Conservation (phyloP, 2,329 filamentous ascomycete genomes). For the Penicillium sp. region DNA sequence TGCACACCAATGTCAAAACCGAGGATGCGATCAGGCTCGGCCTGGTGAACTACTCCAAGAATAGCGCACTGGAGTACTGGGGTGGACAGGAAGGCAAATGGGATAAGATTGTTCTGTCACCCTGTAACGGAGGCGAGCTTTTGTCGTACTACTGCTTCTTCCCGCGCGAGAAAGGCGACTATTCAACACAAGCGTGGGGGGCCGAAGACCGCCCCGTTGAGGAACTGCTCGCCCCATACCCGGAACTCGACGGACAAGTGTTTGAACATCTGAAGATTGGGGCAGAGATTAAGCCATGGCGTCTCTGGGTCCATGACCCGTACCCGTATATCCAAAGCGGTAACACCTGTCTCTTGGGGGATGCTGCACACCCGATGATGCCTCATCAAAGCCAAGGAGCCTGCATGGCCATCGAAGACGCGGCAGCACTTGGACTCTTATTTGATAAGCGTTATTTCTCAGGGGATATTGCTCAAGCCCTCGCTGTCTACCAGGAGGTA, state of each 20-base stretch:
- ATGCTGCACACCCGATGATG: conserved; percentile 69
- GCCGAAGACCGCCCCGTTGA: conserved; percentile 53
- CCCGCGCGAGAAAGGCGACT: conserved; percentile 60
- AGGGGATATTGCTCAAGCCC: conserved; percentile 50
- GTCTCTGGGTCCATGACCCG: conserved; percentile 64
- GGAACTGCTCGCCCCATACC: conserved; percentile 62
- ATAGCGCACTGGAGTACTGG: conserved; percentile 68
- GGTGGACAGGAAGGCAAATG: conserved; percentile 60
- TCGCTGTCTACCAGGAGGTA: conserved; percentile 55
- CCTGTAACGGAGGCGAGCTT: conserved; percentile 65
- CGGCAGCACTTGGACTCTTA: conserved; percentile 61
- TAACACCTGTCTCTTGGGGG: conserved; percentile 60
- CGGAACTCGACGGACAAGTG: conserved; percentile 60
- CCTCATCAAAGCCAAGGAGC: conserved; percentile 69
- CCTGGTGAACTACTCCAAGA: conserved; percentile 61
- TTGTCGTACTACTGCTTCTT: conserved; percentile 72
- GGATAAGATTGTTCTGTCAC: conserved; percentile 70
- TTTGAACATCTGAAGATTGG: conserved; percentile 59
- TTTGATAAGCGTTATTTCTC: conserved; percentile 53
- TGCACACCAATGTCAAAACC: conserved; percentile 64
- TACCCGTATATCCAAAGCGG: conserved; percentile 59
- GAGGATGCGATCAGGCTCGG: conserved; percentile 61
- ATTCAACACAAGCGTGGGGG: conserved; percentile 61
- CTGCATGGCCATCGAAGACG: conserved; percentile 68
- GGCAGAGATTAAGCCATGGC: conserved; percentile 64